Percentiles rank a stretch among this genome's conserved stretches.
phyloP scores from a whole-genome alignment of 2,329 filamentous ascomycete species.

The Pseudocercospora vitis region DNA sequence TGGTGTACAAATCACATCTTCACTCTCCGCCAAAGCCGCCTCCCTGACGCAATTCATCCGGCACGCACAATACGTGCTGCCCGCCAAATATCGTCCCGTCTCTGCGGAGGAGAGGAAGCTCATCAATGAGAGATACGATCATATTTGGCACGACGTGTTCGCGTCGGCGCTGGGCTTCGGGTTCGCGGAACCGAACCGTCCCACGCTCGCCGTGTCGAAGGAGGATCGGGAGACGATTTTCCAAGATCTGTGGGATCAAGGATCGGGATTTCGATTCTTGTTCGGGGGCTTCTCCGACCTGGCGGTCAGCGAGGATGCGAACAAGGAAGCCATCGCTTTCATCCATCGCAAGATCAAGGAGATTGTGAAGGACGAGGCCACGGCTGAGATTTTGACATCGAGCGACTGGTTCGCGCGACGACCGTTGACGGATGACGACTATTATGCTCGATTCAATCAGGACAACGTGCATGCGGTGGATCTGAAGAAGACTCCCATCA shows the following conservation, averaged over 20 bases:
- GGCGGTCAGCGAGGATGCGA: constrained; percentile 42
- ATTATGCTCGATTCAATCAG: constrained; percentile 46
- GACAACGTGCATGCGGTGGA: constrained; percentile 45
- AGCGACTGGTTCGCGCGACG: constrained; percentile 47
- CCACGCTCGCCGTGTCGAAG: constrained; percentile 51
- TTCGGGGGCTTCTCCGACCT: constrained; percentile 29
- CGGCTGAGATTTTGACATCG: constrained; percentile 47
- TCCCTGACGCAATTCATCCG: constrained; percentile 62
- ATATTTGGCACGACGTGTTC: constrained; percentile 54
- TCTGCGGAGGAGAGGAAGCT: constrained; percentile 52
- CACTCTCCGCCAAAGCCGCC: constrained; percentile 46
- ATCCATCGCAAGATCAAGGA: constrained; percentile 47
- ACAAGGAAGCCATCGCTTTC: constrained; percentile 47
- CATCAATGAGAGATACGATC: constrained; percentile 35
- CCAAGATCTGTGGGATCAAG: constrained; percentile 39
- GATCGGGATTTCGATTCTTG: constrained; percentile 18
- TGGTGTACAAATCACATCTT: constrained; percentile 61
- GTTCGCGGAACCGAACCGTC: constrained; percentile 55
- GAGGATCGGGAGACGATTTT: constrained; percentile 48
- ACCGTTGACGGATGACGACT: constrained; percentile 47
- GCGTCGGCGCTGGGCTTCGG: constrained; percentile 51
- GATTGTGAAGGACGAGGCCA: constrained; percentile 44
- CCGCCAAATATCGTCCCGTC: constrained; percentile 56
- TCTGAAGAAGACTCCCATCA: constrained; percentile 41
- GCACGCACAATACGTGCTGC: constrained; percentile 64